A percentile compares a stretch with the other conserved stretches of the same genome.
Evolutionary conservation across 192 early-diverging fungal species (phyloP).

Genomic region (Backusella macrospora): DNA sequence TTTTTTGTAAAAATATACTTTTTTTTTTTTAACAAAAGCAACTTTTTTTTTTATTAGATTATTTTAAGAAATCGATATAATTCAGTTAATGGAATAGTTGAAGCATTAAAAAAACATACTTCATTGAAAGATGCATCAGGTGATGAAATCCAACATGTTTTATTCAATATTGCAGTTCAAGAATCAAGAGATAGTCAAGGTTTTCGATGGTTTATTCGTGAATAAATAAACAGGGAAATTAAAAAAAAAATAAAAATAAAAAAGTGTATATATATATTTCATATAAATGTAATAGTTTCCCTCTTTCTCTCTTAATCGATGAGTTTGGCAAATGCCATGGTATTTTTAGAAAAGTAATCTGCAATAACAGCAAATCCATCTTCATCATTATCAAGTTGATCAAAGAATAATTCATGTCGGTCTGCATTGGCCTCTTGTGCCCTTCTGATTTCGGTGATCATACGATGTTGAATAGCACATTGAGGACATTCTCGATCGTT

Average conservation of each 20-base stretch:
- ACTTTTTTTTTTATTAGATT: not conserved
- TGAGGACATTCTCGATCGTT: conserved; percentile 69
- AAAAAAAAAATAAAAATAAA: no score
- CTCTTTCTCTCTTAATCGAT: conserved; percentile 43
- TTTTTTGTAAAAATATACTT: no score
- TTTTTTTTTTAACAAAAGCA: no score
- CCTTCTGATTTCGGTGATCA: conserved; percentile 78
- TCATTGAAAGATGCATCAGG: not conserved
- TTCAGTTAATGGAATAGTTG: not conserved
- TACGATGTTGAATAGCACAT: conserved; percentile 83
- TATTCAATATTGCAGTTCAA: not conserved
- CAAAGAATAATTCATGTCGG: conserved; percentile 80
- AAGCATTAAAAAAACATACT: not conserved
- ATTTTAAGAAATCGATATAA: not conserved
- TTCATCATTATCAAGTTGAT: conserved; percentile 76
- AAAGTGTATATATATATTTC: no score
- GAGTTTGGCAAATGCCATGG: conserved; percentile 66
- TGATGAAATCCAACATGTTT: not conserved
- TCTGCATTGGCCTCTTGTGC: conserved; percentile 77
- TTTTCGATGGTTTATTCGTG: conserved; percentile 6
- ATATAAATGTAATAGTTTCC: not conserved
- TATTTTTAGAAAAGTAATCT: conserved; percentile 89
- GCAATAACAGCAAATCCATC: conserved; percentile 90
- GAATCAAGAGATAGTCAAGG: conserved; percentile 10
- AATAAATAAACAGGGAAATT: not conserved